Evolutionary conservation across 2,329 filamentous ascomycete genomes (phyloP), one percentile per base, ranked within the genome.

Genomic region (Thelonectria rubi): DNA sequence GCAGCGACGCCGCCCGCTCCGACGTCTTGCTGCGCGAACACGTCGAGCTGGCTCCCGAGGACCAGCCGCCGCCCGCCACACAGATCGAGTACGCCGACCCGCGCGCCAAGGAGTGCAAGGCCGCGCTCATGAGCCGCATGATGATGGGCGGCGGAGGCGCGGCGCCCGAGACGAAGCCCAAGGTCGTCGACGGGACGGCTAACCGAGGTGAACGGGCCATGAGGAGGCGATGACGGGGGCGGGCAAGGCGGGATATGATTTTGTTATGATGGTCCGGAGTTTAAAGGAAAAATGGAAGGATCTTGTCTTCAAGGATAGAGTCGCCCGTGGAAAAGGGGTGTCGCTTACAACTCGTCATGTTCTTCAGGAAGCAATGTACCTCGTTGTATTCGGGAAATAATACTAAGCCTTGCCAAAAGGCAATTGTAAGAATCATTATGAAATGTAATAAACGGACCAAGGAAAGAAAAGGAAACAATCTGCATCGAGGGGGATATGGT

Each of bases 11-110:
- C 46, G 82, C 82, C 55, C 77, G 76, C 15, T 81, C 76, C 11
- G 68, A 70, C 18, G 56, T 54, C 18, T 53, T 54, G 18, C 55
- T 66, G 37, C 56, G 56, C 21, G 70, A 72, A 9, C 67, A 69
- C n/a, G 66, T 69, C n/a, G 68, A 63, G 30, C 67, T 60, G 7
- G 69, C 68, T n/a, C 49, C 55, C n/a, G 69, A 72, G 12, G 73
- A 73, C 26, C 68, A 72, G 7, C 82, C 80, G 7, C 77, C 80
- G 7, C 77, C 80, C 0, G 75, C 80, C 2, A 86, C 85, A 8
- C 84, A 88, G 72, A 74, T 88, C 3, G 80, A 79, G 60, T 87
- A 87, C 58, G 77, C 80, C 5, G 82, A 86, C 59, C 80, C 82
- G 0, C 80, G 83, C 17, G 83, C 82, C 3, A 74, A 78, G 63